phyloP scores from a whole-genome alignment of 345 rosid genomes.

The Gossypium australe region DNA sequence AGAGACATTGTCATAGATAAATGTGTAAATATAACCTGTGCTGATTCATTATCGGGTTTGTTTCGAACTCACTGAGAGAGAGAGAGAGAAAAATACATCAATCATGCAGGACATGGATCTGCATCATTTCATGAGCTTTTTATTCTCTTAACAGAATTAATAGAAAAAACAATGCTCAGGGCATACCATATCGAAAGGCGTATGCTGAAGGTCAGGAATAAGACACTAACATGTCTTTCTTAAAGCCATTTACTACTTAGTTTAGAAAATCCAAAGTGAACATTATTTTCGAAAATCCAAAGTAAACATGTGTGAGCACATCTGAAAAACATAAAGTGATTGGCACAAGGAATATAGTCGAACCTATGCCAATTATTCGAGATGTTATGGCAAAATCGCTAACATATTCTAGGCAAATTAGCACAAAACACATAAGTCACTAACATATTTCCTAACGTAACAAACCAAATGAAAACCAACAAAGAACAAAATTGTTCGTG shows the following conservation, averaged over 20 bases:
- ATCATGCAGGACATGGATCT: no score
- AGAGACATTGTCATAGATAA: neutral
- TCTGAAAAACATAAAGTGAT: conserved; percentile 39
- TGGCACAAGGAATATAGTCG: neutral
- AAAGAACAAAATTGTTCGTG: neutral
- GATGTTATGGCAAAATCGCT: neutral
- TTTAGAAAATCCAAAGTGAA: conserved; percentile 91
- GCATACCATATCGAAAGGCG: neutral
- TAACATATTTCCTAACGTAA: neutral
- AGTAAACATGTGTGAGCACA: conserved; percentile 95
- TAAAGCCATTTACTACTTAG: conserved; percentile 89
- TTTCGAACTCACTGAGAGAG: no score
- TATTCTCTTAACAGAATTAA: no score
- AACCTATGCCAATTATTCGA: neutral
- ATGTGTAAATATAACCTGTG: conserved; percentile 42
- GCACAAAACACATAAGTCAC: neutral
- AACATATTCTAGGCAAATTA: no score
- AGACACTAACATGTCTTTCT: conserved; percentile 78
- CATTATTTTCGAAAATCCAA: conserved; percentile 52
- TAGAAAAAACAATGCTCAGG: neutral
- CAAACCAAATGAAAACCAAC: neutral
- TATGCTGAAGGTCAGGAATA: neutral
- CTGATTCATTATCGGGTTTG: conserved; percentile 47
- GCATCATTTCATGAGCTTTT: no score
- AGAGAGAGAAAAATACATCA: no score